phyloP scores from a whole-genome alignment of 805 yeast genomes.

The Lachancea sp. region DNA sequence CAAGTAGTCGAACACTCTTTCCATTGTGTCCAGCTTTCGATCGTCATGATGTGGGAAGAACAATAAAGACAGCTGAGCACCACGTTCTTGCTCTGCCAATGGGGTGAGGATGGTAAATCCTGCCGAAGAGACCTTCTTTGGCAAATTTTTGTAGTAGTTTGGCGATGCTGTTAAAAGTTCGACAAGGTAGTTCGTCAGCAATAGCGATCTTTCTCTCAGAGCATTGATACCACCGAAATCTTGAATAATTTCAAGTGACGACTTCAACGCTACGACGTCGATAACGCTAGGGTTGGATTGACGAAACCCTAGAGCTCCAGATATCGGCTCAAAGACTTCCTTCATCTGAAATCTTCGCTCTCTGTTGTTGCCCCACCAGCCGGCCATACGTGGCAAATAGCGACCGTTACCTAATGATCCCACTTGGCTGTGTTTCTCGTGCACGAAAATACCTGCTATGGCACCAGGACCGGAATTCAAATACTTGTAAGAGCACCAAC shows the following conservation, averaged over 20 bases:
- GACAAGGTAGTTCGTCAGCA: slow-evolving; percentile 53
- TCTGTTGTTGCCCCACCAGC: slow-evolving; percentile 95
- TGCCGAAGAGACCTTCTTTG: slow-evolving; percentile 2
- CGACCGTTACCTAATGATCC: background rate
- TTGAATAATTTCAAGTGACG: slow-evolving; percentile 56
- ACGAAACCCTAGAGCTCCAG: slow-evolving; percentile 81
- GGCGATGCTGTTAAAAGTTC: slow-evolving; percentile 40
- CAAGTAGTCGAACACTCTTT: slow-evolving; percentile 44
- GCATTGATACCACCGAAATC: slow-evolving; percentile 57
- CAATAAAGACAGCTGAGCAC: slow-evolving; percentile 74
- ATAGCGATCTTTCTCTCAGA: slow-evolving; percentile 50
- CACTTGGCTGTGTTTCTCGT: slow-evolving; percentile 39
- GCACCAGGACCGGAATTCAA: slow-evolving; percentile 92
- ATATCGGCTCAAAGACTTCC: slow-evolving; percentile 69
- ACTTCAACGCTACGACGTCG: slow-evolving; percentile 67
- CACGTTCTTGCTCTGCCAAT: slow-evolving; percentile 47
- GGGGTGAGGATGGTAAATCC: slow-evolving; percentile 73
- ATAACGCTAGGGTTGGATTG: slow-evolving; percentile 88
- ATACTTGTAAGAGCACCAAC: slow-evolving; percentile 91
- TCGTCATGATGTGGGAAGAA: slow-evolving; percentile 47
- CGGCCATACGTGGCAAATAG: slow-evolving; percentile 69
- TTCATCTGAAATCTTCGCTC: slow-evolving; percentile 70
- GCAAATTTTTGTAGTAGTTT: slow-evolving; percentile 36
- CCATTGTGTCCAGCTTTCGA: slow-evolving; percentile 50
- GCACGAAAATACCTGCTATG: slow-evolving; percentile 78